Percentiles rank a stretch among this genome's conserved stretches.
Conservation (phyloP, 139 green algal species). For the Chlamydomonas asymmetrica region DNA sequence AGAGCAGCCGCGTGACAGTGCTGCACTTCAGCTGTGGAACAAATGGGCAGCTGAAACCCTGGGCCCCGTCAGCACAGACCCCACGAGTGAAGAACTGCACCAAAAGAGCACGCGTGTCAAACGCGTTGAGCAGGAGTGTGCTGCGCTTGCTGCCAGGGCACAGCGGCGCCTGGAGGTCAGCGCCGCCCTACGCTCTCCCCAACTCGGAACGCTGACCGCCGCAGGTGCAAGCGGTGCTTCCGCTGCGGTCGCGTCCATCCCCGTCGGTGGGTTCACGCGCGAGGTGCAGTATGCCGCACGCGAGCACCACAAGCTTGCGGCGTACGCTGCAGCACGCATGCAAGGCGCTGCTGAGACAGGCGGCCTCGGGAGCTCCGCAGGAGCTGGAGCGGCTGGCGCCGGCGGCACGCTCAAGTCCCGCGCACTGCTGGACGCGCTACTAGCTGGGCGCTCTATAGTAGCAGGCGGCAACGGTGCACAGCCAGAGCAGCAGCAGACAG, state of each 20-base stretch:
- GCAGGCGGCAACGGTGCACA: not conserved
- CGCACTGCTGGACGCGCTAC: slow-evolving; percentile 31
- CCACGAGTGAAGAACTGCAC: slow-evolving; percentile 11
- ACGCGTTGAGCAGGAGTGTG: slow-evolving; percentile 38
- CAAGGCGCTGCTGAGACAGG: slow-evolving; percentile 12
- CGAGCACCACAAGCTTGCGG: slow-evolving; percentile 14
- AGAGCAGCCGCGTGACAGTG: slow-evolving; percentile 6
- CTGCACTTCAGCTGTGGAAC: slow-evolving; percentile 19
- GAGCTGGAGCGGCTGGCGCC: not conserved
- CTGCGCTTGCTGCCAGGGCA: slow-evolving; percentile 22
- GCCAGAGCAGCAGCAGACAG: not conserved
- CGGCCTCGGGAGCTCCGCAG: not conserved
- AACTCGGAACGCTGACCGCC: not conserved
- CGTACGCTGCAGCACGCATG: slow-evolving; percentile 10
- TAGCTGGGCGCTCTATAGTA: no score
- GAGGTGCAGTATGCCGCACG: slow-evolving; percentile 24
- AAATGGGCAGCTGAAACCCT: slow-evolving; percentile 27
- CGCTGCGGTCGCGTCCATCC: not conserved
- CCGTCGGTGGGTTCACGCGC: slow-evolving; percentile 1
- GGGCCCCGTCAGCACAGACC: slow-evolving; percentile 25
- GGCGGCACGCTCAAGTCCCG: slow-evolving; percentile 11
- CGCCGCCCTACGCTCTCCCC: slow-evolving; percentile 6
- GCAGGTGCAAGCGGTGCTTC: not conserved
- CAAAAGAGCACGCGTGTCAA: slow-evolving; percentile 25
- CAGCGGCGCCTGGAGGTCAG: slow-evolving; percentile 33